These are phyloP conservation scores for Bacterosira constricta DNA, from an alignment of 108 stramenopile species.

Conservation along the genomic window DNA sequence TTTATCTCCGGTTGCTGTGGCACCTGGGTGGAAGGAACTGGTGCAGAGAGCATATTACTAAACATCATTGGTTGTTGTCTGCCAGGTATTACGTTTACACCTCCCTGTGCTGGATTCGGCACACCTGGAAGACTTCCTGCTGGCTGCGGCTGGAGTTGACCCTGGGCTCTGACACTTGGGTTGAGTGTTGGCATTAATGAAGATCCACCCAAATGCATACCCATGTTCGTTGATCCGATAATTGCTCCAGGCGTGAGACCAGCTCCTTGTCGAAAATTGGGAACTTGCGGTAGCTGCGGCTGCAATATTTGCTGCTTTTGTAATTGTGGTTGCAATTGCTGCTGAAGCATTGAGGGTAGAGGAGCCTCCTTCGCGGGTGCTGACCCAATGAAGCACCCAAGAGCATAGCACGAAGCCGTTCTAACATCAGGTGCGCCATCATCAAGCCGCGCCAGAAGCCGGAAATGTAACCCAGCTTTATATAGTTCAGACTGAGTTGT, in stretches of 20 bases:
- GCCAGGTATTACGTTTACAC: slow-evolving; percentile 2
- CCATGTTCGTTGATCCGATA: neutral
- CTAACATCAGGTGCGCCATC: slow-evolving; percentile 76
- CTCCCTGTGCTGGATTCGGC: slow-evolving; percentile 7
- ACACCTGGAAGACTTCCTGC: slow-evolving; percentile 15
- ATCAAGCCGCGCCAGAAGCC: slow-evolving; percentile 61
- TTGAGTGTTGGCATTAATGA: slow-evolving; percentile 17
- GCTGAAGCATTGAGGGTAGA: slow-evolving; percentile 22
- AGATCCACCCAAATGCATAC: neutral
- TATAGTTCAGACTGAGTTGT: slow-evolving; percentile 67
- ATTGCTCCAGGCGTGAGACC: neutral
- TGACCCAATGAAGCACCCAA: slow-evolving; percentile 71
- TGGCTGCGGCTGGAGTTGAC: slow-evolving; percentile 8
- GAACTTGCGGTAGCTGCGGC: slow-evolving; percentile 5
- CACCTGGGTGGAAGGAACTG: slow-evolving; percentile 1
- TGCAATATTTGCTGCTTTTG: slow-evolving; percentile 3
- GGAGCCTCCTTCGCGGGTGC: slow-evolving; percentile 3
- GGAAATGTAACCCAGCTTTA: slow-evolving; percentile 63
- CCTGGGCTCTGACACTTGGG: neutral
- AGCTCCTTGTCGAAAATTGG: slow-evolving; percentile 20
- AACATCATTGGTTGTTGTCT: slow-evolving; percentile 33
- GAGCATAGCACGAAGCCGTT: slow-evolving; percentile 87
- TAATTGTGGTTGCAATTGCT: slow-evolving; percentile 11
- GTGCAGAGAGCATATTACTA: slow-evolving; percentile 22
- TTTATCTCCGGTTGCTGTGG: slow-evolving; percentile 19